phyloP scores from a whole-genome alignment of 108 stramenopile species.

The Nitzschia sp. region DNA sequence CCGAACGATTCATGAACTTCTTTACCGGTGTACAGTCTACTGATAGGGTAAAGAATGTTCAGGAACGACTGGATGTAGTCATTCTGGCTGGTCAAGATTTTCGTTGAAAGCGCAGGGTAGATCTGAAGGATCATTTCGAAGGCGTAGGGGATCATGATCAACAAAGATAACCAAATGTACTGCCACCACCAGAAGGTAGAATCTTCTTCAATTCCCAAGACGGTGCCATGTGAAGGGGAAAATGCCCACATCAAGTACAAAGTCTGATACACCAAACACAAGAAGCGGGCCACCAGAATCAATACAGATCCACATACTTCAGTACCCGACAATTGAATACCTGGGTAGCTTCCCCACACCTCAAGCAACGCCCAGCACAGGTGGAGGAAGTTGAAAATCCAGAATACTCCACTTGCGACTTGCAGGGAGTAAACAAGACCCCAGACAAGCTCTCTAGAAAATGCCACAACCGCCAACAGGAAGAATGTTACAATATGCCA shows the following conservation, averaged over 20 bases:
- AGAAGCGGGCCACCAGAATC: slow-evolving; percentile 78
- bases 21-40: slow-evolving; percentile 92
- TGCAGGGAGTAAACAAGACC: slow-evolving; percentile 89
- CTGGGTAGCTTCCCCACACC: slow-evolving; percentile 93
- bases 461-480: slow-evolving; percentile 86
- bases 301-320: slow-evolving; percentile 91
- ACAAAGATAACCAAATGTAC: slow-evolving; percentile 91
- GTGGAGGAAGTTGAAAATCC: slow-evolving; percentile 88
- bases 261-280: slow-evolving; percentile 92
- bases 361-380: slow-evolving; percentile 89
- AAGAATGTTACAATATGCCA: slow-evolving; percentile 96
- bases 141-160: slow-evolving; percentile 87
- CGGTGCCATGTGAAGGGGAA: slow-evolving; percentile 65
- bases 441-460: slow-evolving; percentile 90
- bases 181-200: slow-evolving; percentile 98
- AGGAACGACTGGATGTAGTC: slow-evolving; percentile 89
- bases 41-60: slow-evolving; percentile 88
- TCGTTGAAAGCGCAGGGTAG: slow-evolving; percentile 70
- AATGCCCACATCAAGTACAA: slow-evolving; percentile 94
- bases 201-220: slow-evolving; percentile 83
- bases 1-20: slow-evolving; percentile 87
- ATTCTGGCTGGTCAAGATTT: slow-evolving; percentile 78
- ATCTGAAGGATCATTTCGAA: slow-evolving; percentile 81
- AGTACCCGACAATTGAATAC: slow-evolving; percentile 88
- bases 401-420: slow-evolving; percentile 93